Evolutionary conservation across 345 rosid genomes (phyloP).

Genomic region (Barbarea vulgaris): DNA sequence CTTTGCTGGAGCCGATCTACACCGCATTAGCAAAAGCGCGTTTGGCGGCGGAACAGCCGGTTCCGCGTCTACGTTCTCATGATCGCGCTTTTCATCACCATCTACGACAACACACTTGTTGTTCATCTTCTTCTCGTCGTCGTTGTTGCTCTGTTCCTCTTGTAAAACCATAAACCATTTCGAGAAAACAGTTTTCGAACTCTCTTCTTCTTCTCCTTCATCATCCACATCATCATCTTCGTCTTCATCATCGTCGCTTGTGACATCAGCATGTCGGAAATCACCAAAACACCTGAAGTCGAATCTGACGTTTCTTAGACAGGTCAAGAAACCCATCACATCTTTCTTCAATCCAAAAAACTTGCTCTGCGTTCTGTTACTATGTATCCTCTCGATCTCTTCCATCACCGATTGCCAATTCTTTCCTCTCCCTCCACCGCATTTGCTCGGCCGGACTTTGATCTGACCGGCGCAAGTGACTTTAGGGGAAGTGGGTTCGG

Average conservation of each 20-base stretch:
- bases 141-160: slow-evolving; percentile 45
- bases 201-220: slow-evolving; percentile 37
- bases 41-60: slow-evolving; percentile 73
- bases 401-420: slow-evolving; percentile 87
- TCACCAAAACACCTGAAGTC: slow-evolving; percentile 75
- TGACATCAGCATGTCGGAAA: slow-evolving; percentile 52
- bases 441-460: slow-evolving; percentile 68
- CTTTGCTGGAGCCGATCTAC: slow-evolving; percentile 87
- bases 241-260: slow-evolving; percentile 49
- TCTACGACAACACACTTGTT: not conserved
- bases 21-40: slow-evolving; percentile 77
- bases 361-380: slow-evolving; percentile 46
- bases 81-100: slow-evolving; percentile 17
- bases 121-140: slow-evolving; percentile 30
- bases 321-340: slow-evolving; percentile 69
- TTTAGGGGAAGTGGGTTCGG: slow-evolving; percentile 89
- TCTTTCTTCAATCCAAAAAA: slow-evolving; percentile 76
- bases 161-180: slow-evolving; percentile 85
- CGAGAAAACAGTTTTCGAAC: slow-evolving; percentile 62
- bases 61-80: slow-evolving; percentile 20
- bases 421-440: slow-evolving; percentile 42
- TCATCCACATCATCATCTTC: slow-evolving; percentile 45
- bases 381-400: slow-evolving; percentile 68
- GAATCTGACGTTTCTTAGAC: slow-evolving; percentile 55
- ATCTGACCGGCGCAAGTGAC: slow-evolving; percentile 97